Conservation (phyloP, 352 stramenopile species). For the Pythium dissotocum region DNA sequence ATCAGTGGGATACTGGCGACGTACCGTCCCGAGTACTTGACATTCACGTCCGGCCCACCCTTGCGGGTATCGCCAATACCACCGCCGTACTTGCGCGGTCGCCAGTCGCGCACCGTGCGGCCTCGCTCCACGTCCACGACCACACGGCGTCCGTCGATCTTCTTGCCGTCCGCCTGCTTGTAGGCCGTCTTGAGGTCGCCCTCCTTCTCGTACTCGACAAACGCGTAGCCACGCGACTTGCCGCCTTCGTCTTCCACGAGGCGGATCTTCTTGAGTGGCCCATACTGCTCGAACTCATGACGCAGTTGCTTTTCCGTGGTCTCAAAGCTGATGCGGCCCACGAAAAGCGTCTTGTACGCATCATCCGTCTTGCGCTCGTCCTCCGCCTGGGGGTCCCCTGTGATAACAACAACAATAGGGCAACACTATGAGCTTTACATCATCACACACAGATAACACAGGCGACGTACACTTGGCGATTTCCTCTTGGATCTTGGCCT, state of each 20-base stretch:
- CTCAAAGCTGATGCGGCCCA: constrained; percentile 96
- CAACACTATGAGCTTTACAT: neutral
- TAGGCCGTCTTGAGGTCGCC: constrained; percentile 96
- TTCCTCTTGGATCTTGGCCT: constrained; percentile 66
- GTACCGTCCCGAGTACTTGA: constrained; percentile 85
- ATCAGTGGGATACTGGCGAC: constrained; percentile 15
- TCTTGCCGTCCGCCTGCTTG: constrained; percentile 94
- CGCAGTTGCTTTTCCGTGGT: constrained; percentile 97
- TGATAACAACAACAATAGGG: neutral
- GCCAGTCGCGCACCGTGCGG: constrained; percentile 96
- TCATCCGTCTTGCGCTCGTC: constrained; percentile 81
- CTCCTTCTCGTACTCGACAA: constrained; percentile 99
- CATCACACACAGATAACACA: neutral
- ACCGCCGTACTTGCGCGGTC: constrained; percentile 93
- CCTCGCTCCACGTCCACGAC: constrained; percentile 98
- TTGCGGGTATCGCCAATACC: constrained; percentile 91
- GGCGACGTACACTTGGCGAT: constrained; percentile 52
- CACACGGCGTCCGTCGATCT: constrained; percentile 95
- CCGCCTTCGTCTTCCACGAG: constrained; percentile 87
- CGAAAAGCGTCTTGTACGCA: constrained; percentile 98
- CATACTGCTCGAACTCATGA: constrained; percentile 96
- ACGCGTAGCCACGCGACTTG: constrained; percentile 95
- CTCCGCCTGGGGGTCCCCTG: constrained; percentile 63
- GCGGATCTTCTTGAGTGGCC: constrained; percentile 87
- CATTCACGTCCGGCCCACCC: constrained; percentile 73